Conservation (phyloP, 495 filamentous ascomycete species). For the Penicillium tannophilum region DNA sequence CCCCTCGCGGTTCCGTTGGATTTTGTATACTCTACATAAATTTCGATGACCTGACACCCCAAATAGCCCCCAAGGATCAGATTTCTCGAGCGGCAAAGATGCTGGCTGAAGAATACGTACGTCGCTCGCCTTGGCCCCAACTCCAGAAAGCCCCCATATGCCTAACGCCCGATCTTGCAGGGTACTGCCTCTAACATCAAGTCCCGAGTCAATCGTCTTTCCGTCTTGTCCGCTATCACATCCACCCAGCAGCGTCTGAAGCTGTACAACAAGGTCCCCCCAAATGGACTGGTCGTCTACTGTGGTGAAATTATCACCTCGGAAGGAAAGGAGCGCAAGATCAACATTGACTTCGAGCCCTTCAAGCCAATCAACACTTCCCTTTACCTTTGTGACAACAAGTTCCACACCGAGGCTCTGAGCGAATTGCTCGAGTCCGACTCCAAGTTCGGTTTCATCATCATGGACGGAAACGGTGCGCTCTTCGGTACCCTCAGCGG, state of each 20-base stretch:
- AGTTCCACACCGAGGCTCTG: constrained; percentile 97
- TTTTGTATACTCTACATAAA: neutral
- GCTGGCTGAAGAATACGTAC: constrained; percentile 99
- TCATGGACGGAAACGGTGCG: constrained; percentile 99
- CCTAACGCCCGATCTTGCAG: constrained; percentile 40
- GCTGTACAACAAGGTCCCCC: constrained; percentile 96
- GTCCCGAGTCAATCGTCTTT: constrained; percentile 97
- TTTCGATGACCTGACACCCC: constrained; percentile 19
- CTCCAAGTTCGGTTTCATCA: constrained; percentile 98
- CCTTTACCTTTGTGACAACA: constrained; percentile 98
- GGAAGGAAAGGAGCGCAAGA: constrained; percentile 97
- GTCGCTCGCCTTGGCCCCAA: constrained; percentile 33
- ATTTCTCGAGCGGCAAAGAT: constrained; percentile 95
- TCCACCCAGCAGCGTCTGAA: constrained; percentile 98
- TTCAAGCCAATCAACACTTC: constrained; percentile 99
- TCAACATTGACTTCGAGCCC: constrained; percentile 99
- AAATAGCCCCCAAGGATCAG: constrained; percentile 91
- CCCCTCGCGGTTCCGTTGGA: neutral
- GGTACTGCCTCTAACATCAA: constrained; percentile 99
- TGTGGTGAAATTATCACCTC: constrained; percentile 99
- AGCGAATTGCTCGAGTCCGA: constrained; percentile 96
- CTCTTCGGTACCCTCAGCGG: constrained; percentile 95
- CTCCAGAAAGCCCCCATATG: neutral
- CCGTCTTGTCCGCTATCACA: constrained; percentile 95
- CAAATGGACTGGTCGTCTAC: constrained; percentile 96